These are phyloP conservation scores for Neurospora sp. DNA, from an alignment of 495 filamentous ascomycete genomes.

Conservation along the genomic window DNA sequence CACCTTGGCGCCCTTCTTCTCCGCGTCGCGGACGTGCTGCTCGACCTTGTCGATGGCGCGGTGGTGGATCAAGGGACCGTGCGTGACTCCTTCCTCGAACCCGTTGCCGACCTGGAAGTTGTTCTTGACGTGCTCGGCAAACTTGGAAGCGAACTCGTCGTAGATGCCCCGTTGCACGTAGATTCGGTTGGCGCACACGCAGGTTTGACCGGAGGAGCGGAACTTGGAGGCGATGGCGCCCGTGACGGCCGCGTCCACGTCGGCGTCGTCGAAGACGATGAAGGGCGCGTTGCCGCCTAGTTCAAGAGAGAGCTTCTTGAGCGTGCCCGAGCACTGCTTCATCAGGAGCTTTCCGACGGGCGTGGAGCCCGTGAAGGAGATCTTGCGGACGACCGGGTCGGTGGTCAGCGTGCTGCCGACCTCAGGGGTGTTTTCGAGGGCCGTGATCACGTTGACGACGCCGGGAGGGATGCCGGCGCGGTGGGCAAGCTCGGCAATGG, in stretches of 20 bases:
- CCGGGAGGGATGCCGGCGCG: conserved; percentile 79
- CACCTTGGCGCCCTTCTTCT: conserved; percentile 61
- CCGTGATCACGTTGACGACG: conserved; percentile 73
- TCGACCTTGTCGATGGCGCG: conserved; percentile 68
- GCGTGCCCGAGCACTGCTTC: conserved; percentile 66
- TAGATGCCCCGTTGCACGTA: conserved; percentile 74
- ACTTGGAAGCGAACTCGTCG: conserved; percentile 59
- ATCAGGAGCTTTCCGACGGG: conserved; percentile 79
- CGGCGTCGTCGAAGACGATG: conserved; percentile 87
- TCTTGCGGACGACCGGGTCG: conserved; percentile 61
- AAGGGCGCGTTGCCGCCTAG: conserved; percentile 88
- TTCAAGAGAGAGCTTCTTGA: conserved; percentile 84
- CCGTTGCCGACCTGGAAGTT: conserved; percentile 68
- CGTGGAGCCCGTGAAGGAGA: conserved; percentile 86
- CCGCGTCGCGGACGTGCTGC: conserved; percentile 66
- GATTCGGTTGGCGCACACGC: conserved; percentile 82
- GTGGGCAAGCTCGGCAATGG: conserved; percentile 70
- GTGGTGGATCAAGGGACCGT: conserved; percentile 75
- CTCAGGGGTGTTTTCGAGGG: conserved; percentile 58
- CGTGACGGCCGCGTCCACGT: conserved; percentile 64
- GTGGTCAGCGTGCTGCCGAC: conserved; percentile 66
- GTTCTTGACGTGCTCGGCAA: conserved; percentile 61
- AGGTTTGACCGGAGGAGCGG: conserved; percentile 80
- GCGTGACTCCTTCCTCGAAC: conserved; percentile 58
- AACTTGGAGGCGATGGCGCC: conserved; percentile 76